These are phyloP conservation scores for Entomortierella chlamydospora DNA, from an alignment of 192 early-diverging fungal genomes.

Conservation along the genomic window DNA sequence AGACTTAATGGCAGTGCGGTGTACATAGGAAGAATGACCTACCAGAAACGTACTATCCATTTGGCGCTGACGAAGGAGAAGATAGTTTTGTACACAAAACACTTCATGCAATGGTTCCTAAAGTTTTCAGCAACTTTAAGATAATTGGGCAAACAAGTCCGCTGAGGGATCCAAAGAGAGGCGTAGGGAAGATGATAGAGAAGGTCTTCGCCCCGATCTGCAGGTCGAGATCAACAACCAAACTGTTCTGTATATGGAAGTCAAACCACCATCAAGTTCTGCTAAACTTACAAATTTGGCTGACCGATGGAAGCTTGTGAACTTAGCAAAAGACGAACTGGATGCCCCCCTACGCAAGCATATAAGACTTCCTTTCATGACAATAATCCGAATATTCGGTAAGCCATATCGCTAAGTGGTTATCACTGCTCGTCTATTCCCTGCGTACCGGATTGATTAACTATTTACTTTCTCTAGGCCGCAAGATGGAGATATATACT, in stretches of 20 bases:
- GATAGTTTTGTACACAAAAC: slow-evolving; percentile 8
- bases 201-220: slow-evolving; percentile 15
- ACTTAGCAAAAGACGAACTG: slow-evolving; percentile 13
- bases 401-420: neutral
- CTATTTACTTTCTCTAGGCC: neutral
- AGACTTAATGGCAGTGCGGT: too few relatives aligned
- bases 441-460: neutral
- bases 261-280: neutral
- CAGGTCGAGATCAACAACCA: slow-evolving; percentile 3
- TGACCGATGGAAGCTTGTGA: slow-evolving; percentile 8
- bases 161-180: slow-evolving; percentile 12
- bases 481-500: slow-evolving; percentile 5
- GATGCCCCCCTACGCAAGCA: slow-evolving; percentile 7
- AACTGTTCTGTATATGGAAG: slow-evolving; percentile 9
- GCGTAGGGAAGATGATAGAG: slow-evolving; percentile 3
- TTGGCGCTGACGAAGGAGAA: neutral
- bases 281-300: neutral
- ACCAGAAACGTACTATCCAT: neutral
- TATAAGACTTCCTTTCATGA: slow-evolving; percentile 2
- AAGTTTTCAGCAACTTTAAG: slow-evolving; percentile 4
- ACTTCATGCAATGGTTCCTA: slow-evolving; percentile 1
- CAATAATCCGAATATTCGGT: slow-evolving; percentile 9
- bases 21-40: slow-evolving; percentile 8
- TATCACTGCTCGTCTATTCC: neutral
- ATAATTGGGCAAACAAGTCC: slow-evolving; percentile 15